Evolutionary conservation across 2,329 filamentous ascomycete genomes (phyloP), one percentile per base, ranked within the genome.

Genomic region (Colletotrichum orbiculare): DNA sequence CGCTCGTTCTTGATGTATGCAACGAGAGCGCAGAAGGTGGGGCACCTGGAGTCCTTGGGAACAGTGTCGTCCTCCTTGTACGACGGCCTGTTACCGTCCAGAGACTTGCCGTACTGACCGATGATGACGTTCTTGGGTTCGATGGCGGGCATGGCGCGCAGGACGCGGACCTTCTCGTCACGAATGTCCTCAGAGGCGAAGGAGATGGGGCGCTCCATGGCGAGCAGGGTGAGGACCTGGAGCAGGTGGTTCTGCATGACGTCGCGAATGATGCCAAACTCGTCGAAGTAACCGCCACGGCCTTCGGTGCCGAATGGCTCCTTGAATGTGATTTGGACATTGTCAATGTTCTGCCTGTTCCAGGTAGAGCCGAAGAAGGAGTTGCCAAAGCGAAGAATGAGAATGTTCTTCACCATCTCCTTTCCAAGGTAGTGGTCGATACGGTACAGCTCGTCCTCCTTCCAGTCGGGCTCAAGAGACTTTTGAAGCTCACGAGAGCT

Each of bases 91-190:
- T 87, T 94, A 73, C 95, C 95, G 75, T 99, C 96, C 58, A 98
- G 86, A 38, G 95, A 98, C 81, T 92, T 96, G 74, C 94, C 95
- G 77, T 99, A 99, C 81, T 99, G 96, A 68, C 96, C 96, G 74
- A 99, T 99, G 77, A 99, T 99, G 78, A 99, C 96, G 78, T 99
- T 97, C 90, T 98, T 98, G 72, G 96, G 95, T 83, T 98, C 94
- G 73, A 99, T 97, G 45, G 93, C 87, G 66, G 94, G 91, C 78
- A 99, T 99, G 58, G 90, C 92, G 72, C 96, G 91, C 63, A 99
- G 89, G 25, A 99, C 96, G 73, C 96, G 91, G 71, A 98, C 94
- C 83, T 99, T 99, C 82, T 99, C 96, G 77, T 99, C 96, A 76
- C 96, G 94, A 71, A 99, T 97, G 74, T 99, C 96, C 81, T 99